These are phyloP conservation scores for Chaetomium cochliodes DNA, from an alignment of 495 filamentous ascomycete species.

Conservation along the genomic window DNA sequence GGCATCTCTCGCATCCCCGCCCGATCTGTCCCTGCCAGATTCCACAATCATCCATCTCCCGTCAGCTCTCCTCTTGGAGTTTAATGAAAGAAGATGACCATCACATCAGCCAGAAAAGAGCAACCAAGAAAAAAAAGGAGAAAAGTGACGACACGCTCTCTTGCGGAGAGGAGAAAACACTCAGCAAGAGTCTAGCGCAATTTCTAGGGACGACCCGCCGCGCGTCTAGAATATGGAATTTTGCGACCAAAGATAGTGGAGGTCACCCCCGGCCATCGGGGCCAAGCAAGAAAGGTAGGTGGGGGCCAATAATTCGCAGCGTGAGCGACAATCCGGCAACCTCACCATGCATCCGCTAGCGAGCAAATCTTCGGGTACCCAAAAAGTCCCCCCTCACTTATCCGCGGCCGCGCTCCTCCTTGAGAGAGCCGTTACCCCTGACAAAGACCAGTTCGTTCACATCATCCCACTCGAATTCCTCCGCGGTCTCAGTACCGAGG, in stretches of 20 bases:
- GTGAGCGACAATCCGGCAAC: neutral
- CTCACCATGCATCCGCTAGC: neutral
- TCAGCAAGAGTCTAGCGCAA: neutral
- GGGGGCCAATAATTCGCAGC: neutral
- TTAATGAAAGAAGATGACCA: neutral
- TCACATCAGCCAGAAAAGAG: neutral
- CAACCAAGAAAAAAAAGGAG: too few species aligned
- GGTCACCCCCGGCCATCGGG: neutral
- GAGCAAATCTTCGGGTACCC: neutral
- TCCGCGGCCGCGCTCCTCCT: neutral
- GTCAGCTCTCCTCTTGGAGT: neutral
- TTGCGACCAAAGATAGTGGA: neutral
- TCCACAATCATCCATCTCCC: neutral
- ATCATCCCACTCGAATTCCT: too few species aligned
- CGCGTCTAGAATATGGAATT: neutral
- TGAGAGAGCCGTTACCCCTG: too few species aligned
- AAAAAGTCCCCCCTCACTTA: neutral
- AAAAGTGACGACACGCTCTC: too few species aligned
- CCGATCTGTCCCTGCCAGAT: slow-evolving; percentile 1
- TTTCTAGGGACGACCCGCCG: neutral
- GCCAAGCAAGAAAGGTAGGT: neutral
- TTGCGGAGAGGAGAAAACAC: too few species aligned
- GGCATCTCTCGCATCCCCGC: neutral
- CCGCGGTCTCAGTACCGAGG: too few species aligned
- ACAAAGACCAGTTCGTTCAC: too few species aligned